These are phyloP conservation scores for Dendrocalamus sinicus DNA, from an alignment of 176 grass and related monocot species.

Conservation along the genomic window DNA sequence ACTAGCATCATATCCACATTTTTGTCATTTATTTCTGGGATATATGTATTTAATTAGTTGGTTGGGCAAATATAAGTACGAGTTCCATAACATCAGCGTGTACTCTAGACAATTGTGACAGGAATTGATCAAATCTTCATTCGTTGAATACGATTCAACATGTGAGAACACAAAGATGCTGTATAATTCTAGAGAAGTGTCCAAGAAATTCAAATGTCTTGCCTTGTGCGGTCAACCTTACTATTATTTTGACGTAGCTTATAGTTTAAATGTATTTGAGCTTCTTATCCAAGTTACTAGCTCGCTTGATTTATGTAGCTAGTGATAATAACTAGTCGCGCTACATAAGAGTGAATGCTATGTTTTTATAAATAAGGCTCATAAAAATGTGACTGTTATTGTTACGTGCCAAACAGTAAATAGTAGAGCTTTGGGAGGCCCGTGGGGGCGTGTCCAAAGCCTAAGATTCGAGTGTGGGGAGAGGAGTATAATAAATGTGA, in stretches of 20 bases:
- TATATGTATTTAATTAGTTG: neutral
- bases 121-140: neutral
- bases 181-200: conserved; percentile 11
- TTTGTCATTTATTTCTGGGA: neutral
- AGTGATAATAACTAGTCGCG: neutral
- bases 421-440: too few species aligned
- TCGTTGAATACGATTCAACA: neutral
- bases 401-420: too few species aligned
- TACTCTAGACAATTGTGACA: neutral
- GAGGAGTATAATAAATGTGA: too few species aligned
- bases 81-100: neutral
- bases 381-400: neutral
- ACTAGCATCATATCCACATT: neutral
- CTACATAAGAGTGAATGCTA: neutral
- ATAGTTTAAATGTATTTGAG: neutral
- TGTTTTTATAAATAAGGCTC: neutral
- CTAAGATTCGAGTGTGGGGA: too few species aligned
- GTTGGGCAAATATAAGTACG: neutral
- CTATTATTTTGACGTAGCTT: conserved; percentile 29
- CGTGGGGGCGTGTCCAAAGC: too few species aligned
- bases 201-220: conserved; percentile 18
- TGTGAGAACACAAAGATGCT: conserved; percentile 39
- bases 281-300: neutral
- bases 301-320: neutral
- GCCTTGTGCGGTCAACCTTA: conserved; percentile 18